Evolutionary conservation across 2,329 filamentous ascomycete species (phyloP).

Genomic region (Aspergillus novofumigatus): DNA sequence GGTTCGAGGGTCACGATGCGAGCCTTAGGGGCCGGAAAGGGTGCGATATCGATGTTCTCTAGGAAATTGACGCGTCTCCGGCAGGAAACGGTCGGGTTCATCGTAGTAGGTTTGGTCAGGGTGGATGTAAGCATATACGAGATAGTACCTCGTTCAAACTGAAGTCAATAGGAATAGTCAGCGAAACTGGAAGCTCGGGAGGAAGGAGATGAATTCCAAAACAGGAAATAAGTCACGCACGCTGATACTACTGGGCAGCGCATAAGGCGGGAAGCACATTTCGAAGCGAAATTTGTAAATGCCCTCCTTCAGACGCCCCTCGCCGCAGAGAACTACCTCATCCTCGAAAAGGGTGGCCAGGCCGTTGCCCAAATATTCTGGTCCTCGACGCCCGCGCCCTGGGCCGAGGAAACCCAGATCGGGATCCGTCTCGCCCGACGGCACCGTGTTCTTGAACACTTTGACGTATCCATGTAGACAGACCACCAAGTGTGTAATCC

Average conservation of each 20-base stretch:
- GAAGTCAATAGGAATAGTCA: constrained; percentile 4
- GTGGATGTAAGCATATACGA: constrained; percentile 88
- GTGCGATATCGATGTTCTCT: constrained; percentile 80
- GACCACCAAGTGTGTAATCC: constrained; percentile 61
- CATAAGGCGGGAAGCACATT: constrained; percentile 56
- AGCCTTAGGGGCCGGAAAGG: constrained; percentile 68
- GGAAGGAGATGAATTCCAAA: not conserved
- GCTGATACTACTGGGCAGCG: constrained; percentile 81
- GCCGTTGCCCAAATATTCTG: constrained; percentile 60
- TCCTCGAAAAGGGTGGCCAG: constrained; percentile 63
- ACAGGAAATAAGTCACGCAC: constrained; percentile 52
- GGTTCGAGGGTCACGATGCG: constrained; percentile 84
- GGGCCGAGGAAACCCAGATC: constrained; percentile 49
- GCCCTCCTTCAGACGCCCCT: constrained; percentile 60
- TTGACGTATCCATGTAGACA: constrained; percentile 62
- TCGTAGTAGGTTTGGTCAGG: constrained; percentile 81
- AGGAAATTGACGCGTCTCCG: constrained; percentile 75
- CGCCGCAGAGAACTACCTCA: constrained; percentile 60
- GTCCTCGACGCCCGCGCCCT: constrained; percentile 50
- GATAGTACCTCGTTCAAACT: constrained; percentile 95
- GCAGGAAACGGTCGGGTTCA: constrained; percentile 73
- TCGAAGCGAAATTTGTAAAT: constrained; percentile 64
- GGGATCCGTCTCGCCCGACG: constrained; percentile 51
- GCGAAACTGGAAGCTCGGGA: not conserved
- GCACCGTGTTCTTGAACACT: constrained; percentile 60